Percentiles rank a stretch among this genome's conserved stretches.
These are phyloP conservation scores for Trametes hirsuta DNA, from an alignment of 1,284 basidiomycete genomes.

Conservation along the genomic window DNA sequence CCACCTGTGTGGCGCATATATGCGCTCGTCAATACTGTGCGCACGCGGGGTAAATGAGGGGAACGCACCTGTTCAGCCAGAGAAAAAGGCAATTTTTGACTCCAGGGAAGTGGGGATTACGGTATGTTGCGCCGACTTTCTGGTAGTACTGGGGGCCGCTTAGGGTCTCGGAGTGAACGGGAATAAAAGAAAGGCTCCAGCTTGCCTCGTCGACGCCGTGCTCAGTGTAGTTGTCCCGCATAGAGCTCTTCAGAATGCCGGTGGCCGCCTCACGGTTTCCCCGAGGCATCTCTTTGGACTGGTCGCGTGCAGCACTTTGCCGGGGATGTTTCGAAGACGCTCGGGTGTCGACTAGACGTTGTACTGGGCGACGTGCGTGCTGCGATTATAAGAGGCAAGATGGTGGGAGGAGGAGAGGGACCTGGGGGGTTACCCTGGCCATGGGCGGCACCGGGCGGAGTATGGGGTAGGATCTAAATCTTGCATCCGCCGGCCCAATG, in stretches of 20 bases:
- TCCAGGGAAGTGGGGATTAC: conserved; percentile 75
- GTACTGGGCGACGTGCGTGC: not conserved
- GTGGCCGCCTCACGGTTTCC: conserved; percentile 44
- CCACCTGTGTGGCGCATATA: conserved; percentile 36
- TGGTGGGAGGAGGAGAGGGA: not conserved
- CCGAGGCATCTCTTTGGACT: conserved; percentile 32
- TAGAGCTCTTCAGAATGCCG: conserved; percentile 61
- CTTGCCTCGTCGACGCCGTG: conserved; percentile 67
- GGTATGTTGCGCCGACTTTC: conserved; percentile 64
- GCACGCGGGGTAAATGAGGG: conserved; percentile 15
- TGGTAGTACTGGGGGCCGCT: conserved; percentile 43
- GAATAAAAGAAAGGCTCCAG: not conserved
- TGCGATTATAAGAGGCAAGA: not conserved
- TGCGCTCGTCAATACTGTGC: conserved; percentile 11
- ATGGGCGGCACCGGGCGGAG: conserved; percentile 1
- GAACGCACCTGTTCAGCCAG: conserved; percentile 52
- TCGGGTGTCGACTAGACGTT: not conserved
- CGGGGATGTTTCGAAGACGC: not conserved
- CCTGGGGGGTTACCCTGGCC: conserved; percentile 5
- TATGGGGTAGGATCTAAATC: not conserved
- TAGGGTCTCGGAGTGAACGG: not conserved
- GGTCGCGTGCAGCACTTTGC: conserved; percentile 17
- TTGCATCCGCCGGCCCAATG: too few species aligned
- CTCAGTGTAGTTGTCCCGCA: conserved; percentile 70
- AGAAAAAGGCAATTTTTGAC: conserved; percentile 58